Evolutionary conservation across 352 stramenopile species (phyloP).

Genomic region (Phytophthora cactorum): DNA sequence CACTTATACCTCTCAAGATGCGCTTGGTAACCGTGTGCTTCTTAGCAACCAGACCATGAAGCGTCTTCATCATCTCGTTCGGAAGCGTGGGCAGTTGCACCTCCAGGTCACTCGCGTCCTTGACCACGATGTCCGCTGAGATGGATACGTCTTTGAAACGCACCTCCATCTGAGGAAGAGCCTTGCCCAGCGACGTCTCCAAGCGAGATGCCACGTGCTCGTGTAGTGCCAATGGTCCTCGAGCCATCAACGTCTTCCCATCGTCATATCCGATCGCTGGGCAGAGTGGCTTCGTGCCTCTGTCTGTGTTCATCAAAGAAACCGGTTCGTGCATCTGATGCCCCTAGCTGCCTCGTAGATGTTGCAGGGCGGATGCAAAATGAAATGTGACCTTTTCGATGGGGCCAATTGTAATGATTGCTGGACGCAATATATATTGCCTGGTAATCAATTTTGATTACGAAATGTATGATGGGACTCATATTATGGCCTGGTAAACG

Average conservation of each 20-base stretch:
- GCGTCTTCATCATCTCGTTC: conserved; percentile 11
- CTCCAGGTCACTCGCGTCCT: conserved; percentile 10
- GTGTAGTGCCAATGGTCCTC: conserved; percentile 8
- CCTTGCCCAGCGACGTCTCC: conserved; percentile 29
- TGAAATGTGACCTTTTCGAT: not conserved
- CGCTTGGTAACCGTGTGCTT: conserved; percentile 29
- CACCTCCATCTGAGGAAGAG: conserved; percentile 44
- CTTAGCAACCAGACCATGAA: conserved; percentile 6
- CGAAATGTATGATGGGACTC: not conserved
- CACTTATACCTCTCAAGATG: conserved; percentile 22
- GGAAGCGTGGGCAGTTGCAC: conserved; percentile 33
- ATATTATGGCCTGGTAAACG: not conserved
- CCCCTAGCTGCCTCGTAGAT: not conserved
- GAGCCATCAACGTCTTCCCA: conserved; percentile 14
- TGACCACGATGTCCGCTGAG: conserved; percentile 30
- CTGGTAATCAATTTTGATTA: not conserved
- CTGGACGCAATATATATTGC: not conserved
- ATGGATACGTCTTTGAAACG: conserved; percentile 23
- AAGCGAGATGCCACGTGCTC: conserved; percentile 13
- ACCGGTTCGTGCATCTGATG: not conserved
- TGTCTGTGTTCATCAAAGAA: not conserved
- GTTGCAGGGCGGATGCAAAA: not conserved
- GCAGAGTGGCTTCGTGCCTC: not conserved
- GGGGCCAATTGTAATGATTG: not conserved
- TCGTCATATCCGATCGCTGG: conserved; percentile 11